A percentile compares a stretch with the other conserved stretches of the same genome.
Conservation (phyloP, 768 basidiomycete species). For the Phaffia tasmanica region DNA sequence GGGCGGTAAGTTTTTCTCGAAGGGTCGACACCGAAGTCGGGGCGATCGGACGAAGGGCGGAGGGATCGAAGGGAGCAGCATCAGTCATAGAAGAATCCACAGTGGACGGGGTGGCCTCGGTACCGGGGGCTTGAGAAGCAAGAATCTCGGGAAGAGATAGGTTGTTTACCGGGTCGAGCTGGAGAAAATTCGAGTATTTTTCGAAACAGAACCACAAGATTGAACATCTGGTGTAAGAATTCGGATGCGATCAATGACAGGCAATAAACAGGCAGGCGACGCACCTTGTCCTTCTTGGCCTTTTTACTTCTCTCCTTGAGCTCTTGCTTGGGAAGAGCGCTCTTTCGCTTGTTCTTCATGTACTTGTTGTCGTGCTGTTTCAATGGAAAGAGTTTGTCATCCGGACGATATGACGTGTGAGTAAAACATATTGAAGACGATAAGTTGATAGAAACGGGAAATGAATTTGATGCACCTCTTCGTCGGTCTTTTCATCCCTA, state of each 20-base stretch:
- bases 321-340: slow-evolving; percentile 62
- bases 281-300: slow-evolving; percentile 74
- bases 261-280: neutral
- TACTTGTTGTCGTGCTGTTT: slow-evolving; percentile 49
- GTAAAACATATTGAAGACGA: neutral
- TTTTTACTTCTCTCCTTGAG: slow-evolving; percentile 81
- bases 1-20: slow-evolving; percentile 61
- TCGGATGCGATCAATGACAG: neutral
- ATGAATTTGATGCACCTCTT: slow-evolving; percentile 45
- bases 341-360: slow-evolving; percentile 61
- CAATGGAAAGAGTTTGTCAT: neutral
- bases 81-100: slow-evolving; percentile 29
- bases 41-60: slow-evolving; percentile 51
- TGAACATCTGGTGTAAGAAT: neutral
- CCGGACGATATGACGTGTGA: too few relatives aligned
- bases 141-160: slow-evolving; percentile 61
- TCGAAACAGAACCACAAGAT: neutral
- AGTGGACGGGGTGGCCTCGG: slow-evolving; percentile 30
- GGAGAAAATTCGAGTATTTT: neutral
- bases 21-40: slow-evolving; percentile 54
- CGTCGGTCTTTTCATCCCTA: slow-evolving; percentile 48
- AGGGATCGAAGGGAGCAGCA: slow-evolving; percentile 27
- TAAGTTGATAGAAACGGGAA: neutral
- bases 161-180: slow-evolving; percentile 90
- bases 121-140: slow-evolving; percentile 48